Percentiles rank a stretch among this genome's conserved stretches.
Evolutionary conservation across 192 early-diverging fungal species (phyloP).

Genomic region (Coemansia sp.): DNA sequence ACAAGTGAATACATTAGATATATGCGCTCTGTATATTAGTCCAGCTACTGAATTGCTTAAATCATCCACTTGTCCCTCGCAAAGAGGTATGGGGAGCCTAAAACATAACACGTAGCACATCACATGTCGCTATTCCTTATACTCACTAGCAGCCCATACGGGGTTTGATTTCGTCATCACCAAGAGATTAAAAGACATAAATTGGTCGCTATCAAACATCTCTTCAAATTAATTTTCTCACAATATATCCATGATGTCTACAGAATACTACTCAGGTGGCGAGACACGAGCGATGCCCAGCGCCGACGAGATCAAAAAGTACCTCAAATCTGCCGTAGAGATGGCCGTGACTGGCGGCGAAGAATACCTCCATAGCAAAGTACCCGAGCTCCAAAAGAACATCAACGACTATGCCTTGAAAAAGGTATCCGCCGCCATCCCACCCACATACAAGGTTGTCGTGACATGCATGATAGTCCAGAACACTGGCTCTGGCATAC

Average conservation of each 20-base stretch:
- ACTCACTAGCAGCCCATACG: not conserved
- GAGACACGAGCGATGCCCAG: slow-evolving; percentile 3
- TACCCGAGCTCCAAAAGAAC: slow-evolving; percentile 39
- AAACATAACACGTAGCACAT: not conserved
- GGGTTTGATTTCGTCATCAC: not conserved
- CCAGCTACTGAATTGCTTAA: not conserved
- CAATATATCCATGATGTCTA: not conserved
- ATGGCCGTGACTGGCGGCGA: slow-evolving; percentile 33
- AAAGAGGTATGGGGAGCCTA: not conserved
- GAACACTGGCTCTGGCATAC: slow-evolving; percentile 40
- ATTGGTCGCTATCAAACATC: no score
- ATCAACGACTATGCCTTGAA: slow-evolving; percentile 44
- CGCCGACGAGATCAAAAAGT: slow-evolving; percentile 27
- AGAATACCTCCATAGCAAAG: slow-evolving; percentile 37
- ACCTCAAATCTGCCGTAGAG: slow-evolving; percentile 41
- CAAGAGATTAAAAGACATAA: not conserved
- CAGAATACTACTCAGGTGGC: not conserved
- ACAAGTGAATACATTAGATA: not conserved
- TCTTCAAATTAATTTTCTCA: not conserved
- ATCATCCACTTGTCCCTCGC: not conserved
- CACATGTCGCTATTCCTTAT: no score
- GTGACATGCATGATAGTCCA: slow-evolving; percentile 49
- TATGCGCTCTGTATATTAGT: not conserved
- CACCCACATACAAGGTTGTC: slow-evolving; percentile 21
- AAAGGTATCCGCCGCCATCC: slow-evolving; percentile 26